Base-by-base conservation (phyloP, 306 rosid genomes). In the Ceratonia siliqua region DNA sequence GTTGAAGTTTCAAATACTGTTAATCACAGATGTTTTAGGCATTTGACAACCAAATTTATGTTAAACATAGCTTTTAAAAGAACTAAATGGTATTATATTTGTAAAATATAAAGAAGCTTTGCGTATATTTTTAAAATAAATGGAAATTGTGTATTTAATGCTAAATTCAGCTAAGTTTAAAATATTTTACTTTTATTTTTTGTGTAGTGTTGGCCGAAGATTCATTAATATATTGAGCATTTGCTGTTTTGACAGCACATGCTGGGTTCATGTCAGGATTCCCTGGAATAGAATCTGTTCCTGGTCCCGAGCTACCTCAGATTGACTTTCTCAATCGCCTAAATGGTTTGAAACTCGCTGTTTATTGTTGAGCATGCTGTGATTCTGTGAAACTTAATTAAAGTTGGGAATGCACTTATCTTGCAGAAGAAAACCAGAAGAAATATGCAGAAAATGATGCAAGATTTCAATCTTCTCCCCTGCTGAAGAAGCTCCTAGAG, bases 391-490 rank as follows among this genome's bases (percentile, higher is more conserved):
- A 68, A 33, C 36, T 66, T 56, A 50, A 57, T 52, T 75, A 24
- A 82, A 30, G 28, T 76, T 53, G 21, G 9, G 2, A 25, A 46
- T 61, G 12, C n/a, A 13, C 8, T 57, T 61, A 42, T 62, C 45
- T 83, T 79, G 67, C 94, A 94, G 97, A 94, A 76, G 93, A 91
- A 79, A 94, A 91, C 86, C 94, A 90, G 90, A 94, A 94, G 69
- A 89, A 77, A 68, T 89, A 94, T 72, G 92, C 89, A 2, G 98
- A 89, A 67, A 52, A 61, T 85, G 98, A 94, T 82, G 97, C 81
- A 38, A 91, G 88, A 85, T 79, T 94, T 78, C 74, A 82, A 70
- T 79, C 88, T 36, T 82, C 98, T 48, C 97, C 96, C 17, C 28
- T 92, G 46, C 56, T 94, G 69, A 84, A 89, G 79, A 83, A 89